Percentiles rank a stretch among this genome's conserved stretches.
phyloP scores from a whole-genome alignment of 2,329 filamentous ascomycete genomes.

The Aureobasidium zeae region DNA sequence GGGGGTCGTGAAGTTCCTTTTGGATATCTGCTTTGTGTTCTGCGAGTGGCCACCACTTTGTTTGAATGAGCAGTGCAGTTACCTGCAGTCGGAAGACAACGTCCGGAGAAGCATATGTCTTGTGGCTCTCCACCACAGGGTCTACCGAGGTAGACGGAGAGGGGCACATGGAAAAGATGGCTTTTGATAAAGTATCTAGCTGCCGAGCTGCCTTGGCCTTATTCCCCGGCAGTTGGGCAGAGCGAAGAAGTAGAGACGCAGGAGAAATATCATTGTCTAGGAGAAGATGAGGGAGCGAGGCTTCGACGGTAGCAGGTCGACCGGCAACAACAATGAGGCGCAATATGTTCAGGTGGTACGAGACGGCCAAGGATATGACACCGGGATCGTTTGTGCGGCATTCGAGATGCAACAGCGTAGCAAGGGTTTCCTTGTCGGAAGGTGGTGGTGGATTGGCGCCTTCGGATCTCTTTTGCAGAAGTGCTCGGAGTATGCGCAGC shows the following conservation, averaged over 20 bases:
- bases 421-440: slow-evolving; percentile 39
- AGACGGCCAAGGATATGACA: slow-evolving; percentile 47
- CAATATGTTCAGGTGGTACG: slow-evolving; percentile 56
- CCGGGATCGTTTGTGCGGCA: slow-evolving; percentile 29
- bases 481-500: slow-evolving; percentile 48
- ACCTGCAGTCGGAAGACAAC: slow-evolving; percentile 54
- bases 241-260: slow-evolving; percentile 45
- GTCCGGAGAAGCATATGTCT: slow-evolving; percentile 48
- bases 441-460: neutral
- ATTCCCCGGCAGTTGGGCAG: slow-evolving; percentile 40
- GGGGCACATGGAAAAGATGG: slow-evolving; percentile 56
- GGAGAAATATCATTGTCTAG: slow-evolving; percentile 48
- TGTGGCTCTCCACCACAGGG: slow-evolving; percentile 42
- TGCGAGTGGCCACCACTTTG: slow-evolving; percentile 58
- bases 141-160: slow-evolving; percentile 59
- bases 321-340: slow-evolving; percentile 53
- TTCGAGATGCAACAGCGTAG: slow-evolving; percentile 54
- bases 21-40: slow-evolving; percentile 51
- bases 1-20: slow-evolving; percentile 57
- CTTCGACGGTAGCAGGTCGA: slow-evolving; percentile 52
- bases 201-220: slow-evolving; percentile 53
- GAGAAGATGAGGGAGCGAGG: slow-evolving; percentile 47
- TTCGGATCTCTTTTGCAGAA: slow-evolving; percentile 13
- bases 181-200: slow-evolving; percentile 56
- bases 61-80: slow-evolving; percentile 51